Conservation (phyloP, 495 filamentous ascomycete genomes). For the Talaromyces proteolyticus region DNA sequence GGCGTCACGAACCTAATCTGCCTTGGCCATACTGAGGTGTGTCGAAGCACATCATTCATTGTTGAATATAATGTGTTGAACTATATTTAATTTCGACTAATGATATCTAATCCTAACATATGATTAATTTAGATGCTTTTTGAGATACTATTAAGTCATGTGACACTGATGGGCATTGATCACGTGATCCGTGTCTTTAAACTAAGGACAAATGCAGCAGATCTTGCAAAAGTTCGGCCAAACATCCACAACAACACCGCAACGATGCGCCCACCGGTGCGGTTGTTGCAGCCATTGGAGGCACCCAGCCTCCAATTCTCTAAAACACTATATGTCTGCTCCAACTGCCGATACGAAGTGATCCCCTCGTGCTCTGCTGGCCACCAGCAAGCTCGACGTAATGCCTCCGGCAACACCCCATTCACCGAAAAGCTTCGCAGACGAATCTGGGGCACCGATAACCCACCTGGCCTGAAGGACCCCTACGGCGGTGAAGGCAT, state of each 20-base stretch:
- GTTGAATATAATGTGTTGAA: too few species aligned
- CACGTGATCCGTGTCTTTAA: background rate
- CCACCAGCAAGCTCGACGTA: constrained; percentile 21
- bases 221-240: too few species aligned
- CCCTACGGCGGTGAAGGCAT: constrained; percentile 41
- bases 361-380: constrained; percentile 10
- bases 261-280: constrained; percentile 35
- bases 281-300: constrained; percentile 30
- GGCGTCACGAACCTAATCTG: background rate
- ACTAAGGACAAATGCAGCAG: too few species aligned
- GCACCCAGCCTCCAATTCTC: constrained; percentile 20
- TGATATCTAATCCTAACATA: too few species aligned
- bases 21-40: too few species aligned
- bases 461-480: constrained; percentile 47
- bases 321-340: constrained; percentile 34
- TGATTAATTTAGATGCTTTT: too few species aligned
- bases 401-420: constrained; percentile 31
- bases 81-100: too few species aligned
- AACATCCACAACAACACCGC: constrained; percentile 8
- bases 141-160: too few species aligned
- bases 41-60: too few species aligned
- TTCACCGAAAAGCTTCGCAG: constrained; percentile 44
- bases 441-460: constrained; percentile 51
- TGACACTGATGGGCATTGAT: background rate
- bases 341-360: constrained; percentile 26